Base-by-base conservation (phyloP, 1,284 basidiomycete genomes). In the Pisolithus thermaeus region DNA sequence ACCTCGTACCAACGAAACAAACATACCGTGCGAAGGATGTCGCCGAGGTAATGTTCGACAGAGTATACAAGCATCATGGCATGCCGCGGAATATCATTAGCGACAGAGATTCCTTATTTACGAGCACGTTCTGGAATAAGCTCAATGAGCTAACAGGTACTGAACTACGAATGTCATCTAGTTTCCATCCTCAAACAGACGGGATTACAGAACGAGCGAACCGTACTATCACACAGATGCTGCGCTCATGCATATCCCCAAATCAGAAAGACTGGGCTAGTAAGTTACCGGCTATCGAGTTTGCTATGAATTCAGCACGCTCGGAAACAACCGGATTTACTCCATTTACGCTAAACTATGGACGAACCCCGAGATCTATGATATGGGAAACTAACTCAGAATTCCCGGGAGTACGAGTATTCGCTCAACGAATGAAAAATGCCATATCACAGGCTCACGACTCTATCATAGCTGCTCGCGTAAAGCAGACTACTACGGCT, bases 331-430 rank as follows among this genome's bases (percentile, higher is more conserved):
- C 69, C 0, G 66, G 68, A 0, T 71, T 62, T 44, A 51, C 68
- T 12, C 70, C 62, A 0, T 73, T 73, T 56, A 65, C 67, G 41
- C 52, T 73, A 2, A 72, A 72, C 37, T 58, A 62, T 2, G 71
- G 73, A 0, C 51, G 63, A 1, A 60, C 67, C 22, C 71, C 73
- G 0, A 53, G 53, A n/a, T 47, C 58, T 0, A 58, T 74, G 22
- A 58, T 67, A 0, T 68, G 66, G 63, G 56, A 70, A 5, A 43
- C 25, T 1, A 42, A 50, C 1, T 46, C 36, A 0, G 51, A 56
- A 12, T 65, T 57, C 35, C 60, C 55, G 0, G 69, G 70, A 3
- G 58, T 70, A 0, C 16, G 53, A 0, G 51, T 35, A 0, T 70
- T 65, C 45, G 61, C 66, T 0, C 50, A 57, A 12, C 14, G 36